Conservation (phyloP, 176 grass and related monocot genomes). For the Hordeum marinum region DNA sequence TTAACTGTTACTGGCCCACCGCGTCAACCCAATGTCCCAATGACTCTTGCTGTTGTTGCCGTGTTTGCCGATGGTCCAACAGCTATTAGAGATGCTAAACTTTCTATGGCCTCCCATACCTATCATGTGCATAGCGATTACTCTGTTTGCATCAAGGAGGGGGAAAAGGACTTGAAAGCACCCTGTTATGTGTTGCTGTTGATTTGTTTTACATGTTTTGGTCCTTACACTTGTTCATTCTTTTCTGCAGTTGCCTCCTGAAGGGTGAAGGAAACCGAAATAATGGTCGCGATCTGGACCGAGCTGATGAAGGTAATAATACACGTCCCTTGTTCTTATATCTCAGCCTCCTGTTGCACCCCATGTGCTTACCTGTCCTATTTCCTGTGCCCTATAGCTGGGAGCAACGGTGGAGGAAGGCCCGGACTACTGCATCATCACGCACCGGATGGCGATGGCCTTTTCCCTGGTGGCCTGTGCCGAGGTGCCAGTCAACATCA, state of each 20-base stretch:
- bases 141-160: neutral
- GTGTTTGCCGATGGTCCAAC: slow-evolving; percentile 95
- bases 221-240: slow-evolving; percentile 2
- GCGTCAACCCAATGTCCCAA: slow-evolving; percentile 75
- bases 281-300: slow-evolving; percentile 82
- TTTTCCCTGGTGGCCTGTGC: slow-evolving; percentile 83
- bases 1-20: slow-evolving; percentile 88
- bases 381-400: neutral
- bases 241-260: slow-evolving; percentile 81
- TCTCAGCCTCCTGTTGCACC: neutral
- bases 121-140: neutral
- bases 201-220: too few relatives aligned
- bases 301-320: slow-evolving; percentile 81
- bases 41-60: slow-evolving; percentile 95
- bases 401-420: slow-evolving; percentile 95
- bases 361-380: neutral
- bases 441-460: slow-evolving; percentile 97
- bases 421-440: slow-evolving; percentile 91
- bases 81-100: slow-evolving; percentile 90
- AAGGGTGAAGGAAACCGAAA: slow-evolving; percentile 99
- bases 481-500: slow-evolving; percentile 76
- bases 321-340: neutral
- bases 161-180: neutral
- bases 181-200: neutral
- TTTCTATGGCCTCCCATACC: neutral